Evolutionary conservation across 768 basidiomycete genomes (phyloP), one percentile per base, ranked within the genome.

Genomic region (Mrakia blollopis): DNA sequence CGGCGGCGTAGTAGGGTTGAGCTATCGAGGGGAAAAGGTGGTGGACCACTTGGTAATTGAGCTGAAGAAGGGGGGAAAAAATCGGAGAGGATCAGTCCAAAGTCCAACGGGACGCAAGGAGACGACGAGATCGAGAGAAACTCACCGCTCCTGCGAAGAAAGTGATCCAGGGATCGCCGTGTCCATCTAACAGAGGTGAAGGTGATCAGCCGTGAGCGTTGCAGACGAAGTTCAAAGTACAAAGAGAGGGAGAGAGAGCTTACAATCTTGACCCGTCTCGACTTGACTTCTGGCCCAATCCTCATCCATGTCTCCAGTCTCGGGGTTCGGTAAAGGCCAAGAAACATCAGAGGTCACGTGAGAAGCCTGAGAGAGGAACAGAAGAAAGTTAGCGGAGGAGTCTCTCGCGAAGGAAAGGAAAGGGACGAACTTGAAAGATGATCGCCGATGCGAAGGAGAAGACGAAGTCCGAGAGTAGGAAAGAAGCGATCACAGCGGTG

Each of bases 41-140:
- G 41, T 67, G 65, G 9, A 67, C 35, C 9, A 67, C 41, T 57
- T 57, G 57, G 57, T 57, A 57, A n/a, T 57, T 57, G 57, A 57
- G 57, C 57, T 57, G 57, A 28, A 9, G 57, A 13, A 25, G 13
- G 57, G 57, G n/a, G 4, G 7, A 25, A 57, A 13, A 54, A n/a
- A n/a, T n/a, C 18, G 57, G 23, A n/a, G 41, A 67, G 32, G 65
- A 67, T 10, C 14, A 28, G 57, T 57, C 28, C n/a, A n/a, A 44
- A 41, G 11, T 41, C 11, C 25, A 13, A 57, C 25, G 57, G 4
- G 57, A 28, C 13, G 23, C 7, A n/a, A 13, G n/a, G 57, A 57
- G 28, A n/a, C 7, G 25, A 57, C 0, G 47, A 50, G 47, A 50
- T 18, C 2, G 47, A 57, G 57, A 52, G 50, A 9, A 9, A 57